Conservation (phyloP, 139 green algal species). For the Picochlorum costavermella region DNA sequence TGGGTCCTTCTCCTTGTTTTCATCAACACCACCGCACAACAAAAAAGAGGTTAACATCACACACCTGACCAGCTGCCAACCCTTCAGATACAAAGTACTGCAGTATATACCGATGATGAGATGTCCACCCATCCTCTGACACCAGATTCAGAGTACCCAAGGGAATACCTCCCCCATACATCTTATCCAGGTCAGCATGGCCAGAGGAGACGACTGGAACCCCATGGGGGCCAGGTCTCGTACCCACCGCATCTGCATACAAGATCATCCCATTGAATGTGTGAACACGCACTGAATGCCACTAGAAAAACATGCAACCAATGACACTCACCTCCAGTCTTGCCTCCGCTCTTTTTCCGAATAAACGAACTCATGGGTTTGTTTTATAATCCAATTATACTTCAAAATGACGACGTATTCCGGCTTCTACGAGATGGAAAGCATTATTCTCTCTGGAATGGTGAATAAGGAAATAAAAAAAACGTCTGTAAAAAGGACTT, state of each 20-base stretch:
- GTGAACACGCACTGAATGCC: background rate
- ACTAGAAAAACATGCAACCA: too few relatives aligned
- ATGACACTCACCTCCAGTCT: too few relatives aligned
- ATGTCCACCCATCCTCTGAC: conserved; percentile 49
- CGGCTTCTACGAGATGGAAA: too few relatives aligned
- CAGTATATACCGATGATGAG: conserved; percentile 54
- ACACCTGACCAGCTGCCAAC: background rate
- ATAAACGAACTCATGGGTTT: too few relatives aligned
- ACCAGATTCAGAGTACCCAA: conserved; percentile 58
- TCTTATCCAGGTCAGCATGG: conserved; percentile 54
- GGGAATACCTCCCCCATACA: conserved; percentile 67
- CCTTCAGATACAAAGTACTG: conserved; percentile 74
- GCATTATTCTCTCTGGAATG: too few relatives aligned
- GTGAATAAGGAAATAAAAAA: too few relatives aligned
- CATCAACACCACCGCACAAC: background rate
- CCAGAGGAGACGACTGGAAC: conserved; percentile 70
- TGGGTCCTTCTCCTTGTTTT: too few relatives aligned
- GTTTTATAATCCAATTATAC: too few relatives aligned
- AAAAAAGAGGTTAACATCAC: background rate
- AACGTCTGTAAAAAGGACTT: too few relatives aligned
- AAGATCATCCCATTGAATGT: background rate
- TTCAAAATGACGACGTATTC: too few relatives aligned
- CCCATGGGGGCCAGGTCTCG: conserved; percentile 55
- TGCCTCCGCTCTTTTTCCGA: too few relatives aligned
- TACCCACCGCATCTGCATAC: conserved; percentile 45